Conservation (phyloP, 148 eudicot genomes). For the Beta vulgaris region DNA sequence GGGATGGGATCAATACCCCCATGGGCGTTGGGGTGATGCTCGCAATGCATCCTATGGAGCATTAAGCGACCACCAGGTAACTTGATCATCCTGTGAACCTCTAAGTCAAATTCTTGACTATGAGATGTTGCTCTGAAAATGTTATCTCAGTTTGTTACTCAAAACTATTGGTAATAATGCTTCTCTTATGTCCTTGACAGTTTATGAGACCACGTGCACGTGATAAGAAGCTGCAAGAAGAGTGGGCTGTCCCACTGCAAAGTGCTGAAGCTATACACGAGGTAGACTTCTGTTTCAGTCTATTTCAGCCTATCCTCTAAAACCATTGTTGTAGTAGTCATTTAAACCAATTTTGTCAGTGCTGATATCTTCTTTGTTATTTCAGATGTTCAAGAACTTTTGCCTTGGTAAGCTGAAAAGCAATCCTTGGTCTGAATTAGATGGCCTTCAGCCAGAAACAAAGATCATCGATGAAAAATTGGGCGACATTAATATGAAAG, state of each 20-base stretch:
- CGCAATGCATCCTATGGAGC: conserved; percentile 88
- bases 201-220: conserved; percentile 91
- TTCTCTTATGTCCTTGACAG: conserved; percentile 37
- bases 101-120: too few species aligned
- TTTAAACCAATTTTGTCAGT: background rate
- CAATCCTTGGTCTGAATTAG: conserved; percentile 95
- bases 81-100: background rate
- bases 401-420: conserved; percentile 83
- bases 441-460: conserved; percentile 98
- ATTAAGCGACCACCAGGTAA: conserved; percentile 84
- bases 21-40: conserved; percentile 92
- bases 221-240: conserved; percentile 80
- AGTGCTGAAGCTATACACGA: conserved; percentile 69
- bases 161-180: background rate
- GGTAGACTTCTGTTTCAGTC: conserved; percentile 36
- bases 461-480: conserved; percentile 74
- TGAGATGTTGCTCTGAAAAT: background rate
- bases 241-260: conserved; percentile 81
- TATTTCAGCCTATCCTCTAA: background rate
- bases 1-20: conserved; percentile 91
- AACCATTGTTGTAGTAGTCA: background rate
- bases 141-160: background rate
- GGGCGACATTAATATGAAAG: conserved; percentile 61
- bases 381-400: conserved; percentile 70
- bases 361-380: conserved; percentile 18